Evolutionary conservation across 176 grass and related monocot genomes (phyloP).

Genomic region (Bromus sterilis): DNA sequence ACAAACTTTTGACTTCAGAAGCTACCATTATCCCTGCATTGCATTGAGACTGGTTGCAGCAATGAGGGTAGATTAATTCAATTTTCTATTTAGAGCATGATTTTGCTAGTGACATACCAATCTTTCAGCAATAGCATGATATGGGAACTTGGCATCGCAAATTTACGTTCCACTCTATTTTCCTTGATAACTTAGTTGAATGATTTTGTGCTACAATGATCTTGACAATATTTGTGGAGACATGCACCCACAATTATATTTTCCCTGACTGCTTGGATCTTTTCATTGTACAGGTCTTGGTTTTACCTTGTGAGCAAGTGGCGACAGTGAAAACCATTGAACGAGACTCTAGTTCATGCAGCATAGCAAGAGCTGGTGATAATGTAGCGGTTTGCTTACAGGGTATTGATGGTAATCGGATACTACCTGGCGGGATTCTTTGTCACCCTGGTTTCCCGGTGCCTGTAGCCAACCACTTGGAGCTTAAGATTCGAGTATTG

Average conservation of each 20-base stretch:
- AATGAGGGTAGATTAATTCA: not conserved
- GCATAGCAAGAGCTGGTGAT: conserved; percentile 76
- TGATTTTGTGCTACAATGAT: not conserved
- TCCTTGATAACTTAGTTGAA: conserved; percentile 1
- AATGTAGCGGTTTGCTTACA: conserved; percentile 66
- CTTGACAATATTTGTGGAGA: not conserved
- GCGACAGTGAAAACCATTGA: conserved; percentile 72
- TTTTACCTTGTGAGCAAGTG: conserved; percentile 59
- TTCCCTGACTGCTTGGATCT: conserved; percentile 1
- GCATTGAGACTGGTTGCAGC: not conserved
- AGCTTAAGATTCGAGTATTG: conserved; percentile 78
- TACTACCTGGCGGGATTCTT: conserved; percentile 73
- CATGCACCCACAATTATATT: not conserved
- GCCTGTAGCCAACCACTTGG: conserved; percentile 43
- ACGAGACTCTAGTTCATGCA: conserved; percentile 58
- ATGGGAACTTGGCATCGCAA: not conserved
- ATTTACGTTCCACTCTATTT: not conserved
- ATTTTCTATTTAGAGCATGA: conserved; percentile 10
- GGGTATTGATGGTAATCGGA: conserved; percentile 45
- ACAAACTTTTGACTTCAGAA: not conserved
- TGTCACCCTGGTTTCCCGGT: conserved; percentile 79
- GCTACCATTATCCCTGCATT: not conserved
- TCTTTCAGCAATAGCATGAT: conserved; percentile 5
- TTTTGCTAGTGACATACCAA: not conserved
- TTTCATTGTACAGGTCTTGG: conserved; percentile 54